Percentiles rank a stretch among this genome's conserved stretches.
Conservation (phyloP, 2,329 filamentous ascomycete species). For the Ophiosphaerella narmari region DNA sequence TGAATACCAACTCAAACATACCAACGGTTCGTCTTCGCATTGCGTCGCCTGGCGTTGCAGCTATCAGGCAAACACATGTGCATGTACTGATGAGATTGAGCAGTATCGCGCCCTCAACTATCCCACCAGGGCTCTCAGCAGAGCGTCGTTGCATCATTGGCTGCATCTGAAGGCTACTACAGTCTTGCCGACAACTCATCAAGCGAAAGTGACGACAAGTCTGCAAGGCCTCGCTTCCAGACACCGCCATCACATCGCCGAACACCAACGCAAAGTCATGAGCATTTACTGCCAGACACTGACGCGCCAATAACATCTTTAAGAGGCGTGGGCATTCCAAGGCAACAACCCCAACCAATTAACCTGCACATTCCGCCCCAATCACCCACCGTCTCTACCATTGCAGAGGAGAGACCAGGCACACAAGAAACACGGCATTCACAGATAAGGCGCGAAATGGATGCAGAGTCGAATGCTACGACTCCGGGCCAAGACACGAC, state of each 20-base stretch:
- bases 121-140: conserved; percentile 50
- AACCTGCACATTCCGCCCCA: conserved; percentile 22
- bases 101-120: conserved; percentile 48
- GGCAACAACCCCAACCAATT: conserved; percentile 29
- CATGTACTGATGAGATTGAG: conserved; percentile 3
- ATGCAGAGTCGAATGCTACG: conserved; percentile 40
- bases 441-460: conserved; percentile 31
- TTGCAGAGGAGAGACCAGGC: conserved; percentile 37
- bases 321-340: conserved; percentile 38
- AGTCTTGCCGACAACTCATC: conserved; percentile 50
- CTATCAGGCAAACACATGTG: too few relatives aligned
- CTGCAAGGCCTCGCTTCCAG: conserved; percentile 28
- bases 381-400: conserved; percentile 38
- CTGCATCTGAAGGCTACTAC: conserved; percentile 57
- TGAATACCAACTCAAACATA: conserved; percentile 47
- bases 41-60: conserved; percentile 13
- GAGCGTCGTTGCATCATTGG: conserved; percentile 54
- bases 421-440: conserved; percentile 29
- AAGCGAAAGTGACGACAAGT: conserved; percentile 41
- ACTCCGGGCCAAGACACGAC: conserved; percentile 78
- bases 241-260: conserved; percentile 43
- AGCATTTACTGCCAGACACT: conserved; percentile 35
- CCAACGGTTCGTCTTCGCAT: conserved; percentile 40
- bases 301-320: conserved; percentile 39
- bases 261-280: conserved; percentile 45